Base-by-base conservation (phyloP, 2,329 filamentous ascomycete genomes). In the Alternaria postmessia region DNA sequence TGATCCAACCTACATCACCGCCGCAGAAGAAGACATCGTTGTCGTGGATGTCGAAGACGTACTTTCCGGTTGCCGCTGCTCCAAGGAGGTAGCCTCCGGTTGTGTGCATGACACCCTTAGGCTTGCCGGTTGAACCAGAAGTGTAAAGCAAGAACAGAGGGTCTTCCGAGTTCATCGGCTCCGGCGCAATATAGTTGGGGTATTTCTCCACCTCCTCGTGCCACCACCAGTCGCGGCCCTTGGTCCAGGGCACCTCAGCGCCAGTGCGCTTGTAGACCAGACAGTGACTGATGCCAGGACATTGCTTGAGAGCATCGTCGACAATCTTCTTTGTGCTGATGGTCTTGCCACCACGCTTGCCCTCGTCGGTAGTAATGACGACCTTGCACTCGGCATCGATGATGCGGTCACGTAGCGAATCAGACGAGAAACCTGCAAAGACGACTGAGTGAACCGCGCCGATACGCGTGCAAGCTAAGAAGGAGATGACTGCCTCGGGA, bases 321-420 rank as follows among this genome's bases (percentile, higher is more conserved):
- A 98, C 95, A 77, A 99, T 98, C 85, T 96, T 96, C 89, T 99
- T 98, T 73, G 94, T 98, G 74, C 92, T 92, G 78, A 99, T 97
- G 74, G 96, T 81, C 86, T 98, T 99, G 79, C 95, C 95, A 72
- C 95, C 95, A 74, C 95, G 93, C 87, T 96, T 97, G 76, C 95
- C 95, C 86, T 99, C 95, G 78, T 99, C 95, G 2, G 93, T 91
- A 61, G 95, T 99, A 77, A 99, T 97, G 81, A 98, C 91, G 54
- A 98, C 92, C 83, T 91, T 96, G 79, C 91, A 94, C 70, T 92
- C 83, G 60, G 91, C 94, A 76, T 99, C 95, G 62, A 95, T 84
- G 73, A 99, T 94, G 75, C 95, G 93, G 81, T 99, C 95, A 67
- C 94, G 91, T 49, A 99, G 88, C 4, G 95, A 98, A 80, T 97